Percentiles rank a stretch among this genome's conserved stretches.
These are phyloP conservation scores for Chaetomiaceae sp. DNA, from an alignment of 2,329 filamentous ascomycete species.

Conservation along the genomic window DNA sequence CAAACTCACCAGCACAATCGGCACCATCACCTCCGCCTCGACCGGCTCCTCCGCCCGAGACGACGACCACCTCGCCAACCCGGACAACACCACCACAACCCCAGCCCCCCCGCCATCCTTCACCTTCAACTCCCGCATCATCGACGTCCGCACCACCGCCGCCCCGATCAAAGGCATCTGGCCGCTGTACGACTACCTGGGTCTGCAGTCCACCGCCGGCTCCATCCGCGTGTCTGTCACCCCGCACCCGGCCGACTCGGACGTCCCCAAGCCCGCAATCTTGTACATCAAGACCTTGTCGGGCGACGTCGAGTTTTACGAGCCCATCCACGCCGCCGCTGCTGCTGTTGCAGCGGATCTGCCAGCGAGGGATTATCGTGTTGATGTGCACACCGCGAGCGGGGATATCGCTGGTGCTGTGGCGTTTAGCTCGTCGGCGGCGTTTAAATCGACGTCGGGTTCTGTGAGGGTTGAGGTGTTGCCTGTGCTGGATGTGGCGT, in stretches of 20 bases:
- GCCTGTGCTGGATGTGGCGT: conserved; percentile 35
- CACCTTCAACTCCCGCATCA: conserved; percentile 38
- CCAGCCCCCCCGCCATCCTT: conserved; percentile 34
- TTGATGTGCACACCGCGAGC: conserved; percentile 41
- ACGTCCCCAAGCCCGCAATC: conserved; percentile 35
- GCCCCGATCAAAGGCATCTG: conserved; percentile 45
- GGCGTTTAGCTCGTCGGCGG: conserved; percentile 36
- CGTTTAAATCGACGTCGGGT: conserved; percentile 39
- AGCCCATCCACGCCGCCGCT: conserved; percentile 34
- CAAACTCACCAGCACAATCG: conserved; percentile 34
- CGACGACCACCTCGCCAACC: conserved; percentile 24
- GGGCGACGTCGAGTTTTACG: conserved; percentile 38
- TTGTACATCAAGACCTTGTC: conserved; percentile 41
- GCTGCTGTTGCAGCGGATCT: conserved; percentile 25
- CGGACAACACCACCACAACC: conserved; percentile 10
- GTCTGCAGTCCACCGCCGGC: conserved; percentile 42
- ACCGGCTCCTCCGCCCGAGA: conserved; percentile 25
- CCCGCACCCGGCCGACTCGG: conserved; percentile 36
- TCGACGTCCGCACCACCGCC: conserved; percentile 39
- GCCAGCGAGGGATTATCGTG: conserved; percentile 44
- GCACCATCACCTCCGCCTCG: conserved; percentile 36
- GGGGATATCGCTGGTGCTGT: conserved; percentile 39
- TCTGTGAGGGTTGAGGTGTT: conserved; percentile 37
- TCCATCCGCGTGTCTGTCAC: conserved; percentile 37
- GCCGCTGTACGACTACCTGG: conserved; percentile 46